phyloP scores from a whole-genome alignment of 1,284 basidiomycete species.

The Melanopsichium pennsylvanicum region DNA sequence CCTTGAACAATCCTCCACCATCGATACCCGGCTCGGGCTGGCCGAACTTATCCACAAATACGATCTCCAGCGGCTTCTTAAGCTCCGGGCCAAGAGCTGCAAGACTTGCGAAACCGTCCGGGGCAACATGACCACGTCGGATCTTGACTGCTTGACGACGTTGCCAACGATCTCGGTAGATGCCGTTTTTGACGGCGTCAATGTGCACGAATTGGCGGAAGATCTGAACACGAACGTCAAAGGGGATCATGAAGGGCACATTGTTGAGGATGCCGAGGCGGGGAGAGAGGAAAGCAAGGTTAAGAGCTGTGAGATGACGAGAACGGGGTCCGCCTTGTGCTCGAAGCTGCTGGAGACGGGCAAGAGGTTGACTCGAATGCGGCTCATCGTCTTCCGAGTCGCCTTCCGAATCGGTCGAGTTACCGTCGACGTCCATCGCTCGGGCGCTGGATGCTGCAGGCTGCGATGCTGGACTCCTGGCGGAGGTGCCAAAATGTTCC shows the following conservation, averaged over 20 bases:
- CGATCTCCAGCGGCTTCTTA: conserved; percentile 82
- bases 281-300: conserved; percentile 78
- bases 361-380: conserved; percentile 10
- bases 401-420: conserved; percentile 5
- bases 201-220: conserved; percentile 69
- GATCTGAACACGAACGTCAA: conserved; percentile 85
- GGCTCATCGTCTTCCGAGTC: conserved; percentile 16
- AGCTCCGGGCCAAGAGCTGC: conserved; percentile 75
- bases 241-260: conserved; percentile 95
- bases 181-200: conserved; percentile 41
- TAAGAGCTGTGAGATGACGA: conserved; percentile 69
- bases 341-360: conserved; percentile 24
- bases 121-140: conserved; percentile 77
- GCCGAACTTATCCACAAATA: conserved; percentile 89
- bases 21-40: conserved; percentile 89
- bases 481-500: not conserved
- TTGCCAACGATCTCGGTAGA: conserved; percentile 14
- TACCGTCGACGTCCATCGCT: conserved; percentile 9
- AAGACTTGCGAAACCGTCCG: conserved; percentile 83
- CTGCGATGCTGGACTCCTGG: not conserved
- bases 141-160: conserved; percentile 71
- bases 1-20: conserved; percentile 96
- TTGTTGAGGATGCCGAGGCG: conserved; percentile 91
- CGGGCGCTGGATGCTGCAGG: not conserved
- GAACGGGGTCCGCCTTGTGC: conserved; percentile 21